Conservation (phyloP, 352 stramenopile genomes). For the Phytophthora kernoviae region DNA sequence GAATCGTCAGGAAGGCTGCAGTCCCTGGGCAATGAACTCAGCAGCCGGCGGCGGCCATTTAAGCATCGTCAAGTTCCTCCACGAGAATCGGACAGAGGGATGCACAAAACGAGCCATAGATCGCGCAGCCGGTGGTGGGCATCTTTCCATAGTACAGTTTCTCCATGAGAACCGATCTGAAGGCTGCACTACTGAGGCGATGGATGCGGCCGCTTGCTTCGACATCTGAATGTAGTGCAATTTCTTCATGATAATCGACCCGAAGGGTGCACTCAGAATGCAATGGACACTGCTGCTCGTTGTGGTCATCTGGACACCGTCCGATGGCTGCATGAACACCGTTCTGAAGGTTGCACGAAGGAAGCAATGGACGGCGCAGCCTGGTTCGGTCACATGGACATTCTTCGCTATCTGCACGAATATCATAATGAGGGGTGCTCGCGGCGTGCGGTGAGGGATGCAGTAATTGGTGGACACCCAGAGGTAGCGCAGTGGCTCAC, state of each 20-base stretch:
- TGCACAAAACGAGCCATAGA: constrained; percentile 36
- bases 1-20: constrained; percentile 29
- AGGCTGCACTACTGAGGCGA: too few relatives aligned
- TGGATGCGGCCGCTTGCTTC: too few relatives aligned
- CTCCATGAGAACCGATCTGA: too few relatives aligned
- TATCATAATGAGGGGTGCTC: constrained; percentile 36
- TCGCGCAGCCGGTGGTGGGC: constrained; percentile 20
- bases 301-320: constrained; percentile 35
- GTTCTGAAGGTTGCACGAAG: constrained; percentile 24
- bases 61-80: constrained; percentile 37
- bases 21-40: constrained; percentile 31
- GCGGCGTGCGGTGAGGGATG: constrained; percentile 33
- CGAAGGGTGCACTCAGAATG: constrained; percentile 22
- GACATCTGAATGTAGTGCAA: too few relatives aligned
- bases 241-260: too few relatives aligned
- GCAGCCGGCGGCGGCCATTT: constrained; percentile 37
- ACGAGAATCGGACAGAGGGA: constrained; percentile 30
- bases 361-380: constrained; percentile 40
- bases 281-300: constrained; percentile 39
- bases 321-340: constrained; percentile 35
- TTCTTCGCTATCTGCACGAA: constrained; percentile 40
- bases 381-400: constrained; percentile 27
- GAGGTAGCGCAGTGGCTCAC: constrained; percentile 44
- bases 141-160: constrained; percentile 23
- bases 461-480: constrained; percentile 40